These are phyloP conservation scores for Rosa rugosa DNA, from an alignment of 306 rosid species.

Conservation along the genomic window DNA sequence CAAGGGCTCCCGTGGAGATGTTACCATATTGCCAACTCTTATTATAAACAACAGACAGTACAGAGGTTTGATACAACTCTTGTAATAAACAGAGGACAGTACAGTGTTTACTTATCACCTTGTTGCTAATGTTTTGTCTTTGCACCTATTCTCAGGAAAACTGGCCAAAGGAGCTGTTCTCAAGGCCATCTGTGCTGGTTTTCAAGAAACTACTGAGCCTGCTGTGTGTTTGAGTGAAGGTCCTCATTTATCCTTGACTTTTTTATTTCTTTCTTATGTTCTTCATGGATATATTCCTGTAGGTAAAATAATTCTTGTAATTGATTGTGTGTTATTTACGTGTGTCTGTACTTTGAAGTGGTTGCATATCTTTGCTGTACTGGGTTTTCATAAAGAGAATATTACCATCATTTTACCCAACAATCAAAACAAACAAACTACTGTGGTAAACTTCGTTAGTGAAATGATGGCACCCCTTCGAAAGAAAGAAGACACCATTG, in stretches of 20 bases:
- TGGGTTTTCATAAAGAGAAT: background rate
- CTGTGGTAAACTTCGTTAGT: background rate
- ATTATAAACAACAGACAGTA: conserved; percentile 89
- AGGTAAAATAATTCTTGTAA: background rate
- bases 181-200: conserved; percentile 89
- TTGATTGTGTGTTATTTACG: background rate
- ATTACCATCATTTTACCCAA: background rate
- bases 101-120: background rate
- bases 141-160: conserved; percentile 54
- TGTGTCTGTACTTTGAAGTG: background rate
- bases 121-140: background rate
- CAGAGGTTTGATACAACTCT: conserved; percentile 54
- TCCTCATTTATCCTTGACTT: conserved; percentile 27
- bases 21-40: conserved; percentile 92
- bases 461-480: background rate
- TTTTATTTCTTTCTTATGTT: background rate
- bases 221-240: conserved; percentile 85
- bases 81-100: background rate
- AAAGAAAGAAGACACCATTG: background rate
- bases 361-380: background rate
- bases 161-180: conserved; percentile 83
- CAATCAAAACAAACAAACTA: background rate
- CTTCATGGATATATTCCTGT: background rate
- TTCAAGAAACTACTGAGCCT: conserved; percentile 90
- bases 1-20: conserved; percentile 90